Base-by-base conservation (phyloP, 805 yeast species). In the Brettanomyces sp. region DNA sequence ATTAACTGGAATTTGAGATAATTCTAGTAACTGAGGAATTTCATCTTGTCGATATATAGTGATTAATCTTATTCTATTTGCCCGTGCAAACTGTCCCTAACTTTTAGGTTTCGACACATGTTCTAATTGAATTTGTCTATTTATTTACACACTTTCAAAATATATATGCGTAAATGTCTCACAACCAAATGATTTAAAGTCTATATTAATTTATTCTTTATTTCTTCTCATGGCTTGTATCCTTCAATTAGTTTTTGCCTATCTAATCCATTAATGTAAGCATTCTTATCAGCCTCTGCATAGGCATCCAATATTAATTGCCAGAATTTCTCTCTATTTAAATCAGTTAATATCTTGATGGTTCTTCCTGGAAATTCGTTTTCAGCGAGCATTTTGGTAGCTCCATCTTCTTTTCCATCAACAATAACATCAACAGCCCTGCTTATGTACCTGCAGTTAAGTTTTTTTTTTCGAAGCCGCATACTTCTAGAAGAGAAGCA, bases 401-500 rank as follows among this genome's bases (percentile, higher is more conserved):
- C 50, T 21, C 56, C 55, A 25, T 49, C 44, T 2, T 38, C 32
- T 14, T 35, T 24, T 34, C 50, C 49, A 5, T 41, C 47, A 12
- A 43, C 13, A n/a, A 45, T 36, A 6, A 57, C 55, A 4, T 45
- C 42, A 25, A 62, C 48, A 11, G 44, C 45, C 21, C 51, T 51
- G 37, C 48, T 49, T 14, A 53, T 51, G 41, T 48, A 57, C 23
- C 45, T 45, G 39, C 52, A 55, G 3, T 55, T 52, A 6, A 64
- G 42, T 13, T 53, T 54, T 13, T 54, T 13, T 49, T 46, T 11
- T 45, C 46, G 4, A 47, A 47, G 11, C 57, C 57, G 43, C 67
- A 60, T 43, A 77, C 59, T 21, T 77, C 75, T 44, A 85, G 60
- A 35, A 85, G 55, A 0, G 78, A 79, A 44, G 74, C 76, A 9